These are phyloP conservation scores for Suillus bovinus DNA, from an alignment of 768 basidiomycete species.

Conservation along the genomic window DNA sequence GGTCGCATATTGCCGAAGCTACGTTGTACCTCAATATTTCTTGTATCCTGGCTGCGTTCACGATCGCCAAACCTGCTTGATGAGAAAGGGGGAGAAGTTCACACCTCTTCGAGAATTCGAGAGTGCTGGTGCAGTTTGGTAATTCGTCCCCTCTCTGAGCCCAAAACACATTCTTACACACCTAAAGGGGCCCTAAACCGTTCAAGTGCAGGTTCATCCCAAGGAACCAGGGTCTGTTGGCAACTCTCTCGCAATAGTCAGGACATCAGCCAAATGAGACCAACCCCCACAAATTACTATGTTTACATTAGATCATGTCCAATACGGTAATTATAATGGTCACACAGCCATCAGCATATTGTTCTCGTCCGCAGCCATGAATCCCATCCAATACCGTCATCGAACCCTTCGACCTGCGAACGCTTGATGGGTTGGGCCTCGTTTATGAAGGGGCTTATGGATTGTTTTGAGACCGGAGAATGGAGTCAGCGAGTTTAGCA, in stretches of 20 bases:
- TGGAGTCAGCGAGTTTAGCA: too few relatives aligned
- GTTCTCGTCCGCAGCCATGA: too few relatives aligned
- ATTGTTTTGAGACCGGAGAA: too few relatives aligned
- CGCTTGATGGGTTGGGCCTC: too few relatives aligned
- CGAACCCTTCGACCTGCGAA: too few relatives aligned
- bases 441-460: too few relatives aligned
- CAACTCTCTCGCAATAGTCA: not conserved
- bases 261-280: not conserved
- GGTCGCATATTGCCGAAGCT: slow-evolving; percentile 30
- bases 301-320: not conserved
- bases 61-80: not conserved
- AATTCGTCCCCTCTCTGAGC: not conserved
- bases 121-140: not conserved
- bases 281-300: not conserved
- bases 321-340: not conserved
- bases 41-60: not conserved
- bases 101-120: not conserved
- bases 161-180: not conserved
- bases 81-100: not conserved
- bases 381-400: too few relatives aligned
- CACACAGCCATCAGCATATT: too few relatives aligned
- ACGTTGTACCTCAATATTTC: too few relatives aligned
- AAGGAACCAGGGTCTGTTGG: not conserved
- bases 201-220: slow-evolving; percentile 6
- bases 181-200: not conserved